Evolutionary conservation across 2,329 filamentous ascomycete species (phyloP).

Genomic region (Acrodontium crateriforme): DNA sequence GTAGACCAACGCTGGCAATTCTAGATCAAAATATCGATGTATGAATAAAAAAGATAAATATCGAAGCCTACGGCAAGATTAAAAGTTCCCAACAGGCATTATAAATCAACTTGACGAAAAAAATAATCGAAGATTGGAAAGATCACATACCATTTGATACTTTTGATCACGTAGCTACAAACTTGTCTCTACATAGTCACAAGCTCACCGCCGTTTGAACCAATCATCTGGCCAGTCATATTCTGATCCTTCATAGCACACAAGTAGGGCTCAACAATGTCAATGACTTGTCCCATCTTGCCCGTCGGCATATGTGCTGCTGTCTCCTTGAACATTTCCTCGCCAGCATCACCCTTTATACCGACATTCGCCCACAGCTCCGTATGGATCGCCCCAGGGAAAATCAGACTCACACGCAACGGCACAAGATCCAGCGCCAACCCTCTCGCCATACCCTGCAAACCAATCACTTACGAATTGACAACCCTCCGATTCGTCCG

Average conservation of each 20-base stretch:
- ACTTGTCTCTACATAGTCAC: no score
- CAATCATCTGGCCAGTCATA: constrained; percentile 30
- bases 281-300: constrained; percentile 25
- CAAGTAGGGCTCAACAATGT: constrained; percentile 35
- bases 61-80: no score
- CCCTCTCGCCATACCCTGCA: constrained; percentile 39
- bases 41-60: background rate
- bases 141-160: no score
- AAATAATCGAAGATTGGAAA: no score
- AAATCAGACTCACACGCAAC: constrained; percentile 48
- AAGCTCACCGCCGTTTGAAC: constrained; percentile 21
- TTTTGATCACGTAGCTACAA: no score
- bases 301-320: constrained; percentile 20
- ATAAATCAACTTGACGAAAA: no score
- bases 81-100: no score
- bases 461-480: constrained; percentile 34
- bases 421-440: constrained; percentile 51
- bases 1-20: constrained; percentile 51
- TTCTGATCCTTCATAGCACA: constrained; percentile 35
- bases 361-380: constrained; percentile 25
- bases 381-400: constrained; percentile 39
- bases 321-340: constrained; percentile 13
- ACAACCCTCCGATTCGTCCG: constrained; percentile 38
- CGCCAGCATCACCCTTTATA: constrained; percentile 15
- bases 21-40: constrained; percentile 2